These are phyloP conservation scores for Termitomyces sp. DNA, from an alignment of 768 basidiomycete genomes.

Conservation along the genomic window DNA sequence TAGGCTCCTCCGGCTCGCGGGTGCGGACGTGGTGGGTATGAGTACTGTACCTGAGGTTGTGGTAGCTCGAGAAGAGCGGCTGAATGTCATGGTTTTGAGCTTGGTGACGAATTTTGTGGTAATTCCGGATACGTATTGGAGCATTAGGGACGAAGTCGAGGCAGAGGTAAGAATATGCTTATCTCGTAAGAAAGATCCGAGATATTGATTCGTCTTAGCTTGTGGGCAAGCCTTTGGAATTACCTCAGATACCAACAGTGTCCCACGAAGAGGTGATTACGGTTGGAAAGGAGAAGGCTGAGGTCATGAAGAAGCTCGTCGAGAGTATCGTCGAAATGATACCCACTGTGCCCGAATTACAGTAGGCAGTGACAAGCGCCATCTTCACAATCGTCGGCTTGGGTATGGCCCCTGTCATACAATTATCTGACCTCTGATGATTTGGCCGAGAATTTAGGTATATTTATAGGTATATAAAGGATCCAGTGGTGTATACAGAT, in stretches of 20 bases:
- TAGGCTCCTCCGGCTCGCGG: constrained; percentile 62
- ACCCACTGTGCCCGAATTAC: constrained; percentile 7
- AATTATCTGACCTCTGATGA: too few relatives aligned
- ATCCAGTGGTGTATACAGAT: not conserved
- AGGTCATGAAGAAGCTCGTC: constrained; percentile 67
- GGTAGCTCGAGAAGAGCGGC: constrained; percentile 67
- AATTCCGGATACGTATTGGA: constrained; percentile 58
- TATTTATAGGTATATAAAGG: not conserved
- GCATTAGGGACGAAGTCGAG: constrained; percentile 68
- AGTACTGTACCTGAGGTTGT: constrained; percentile 89
- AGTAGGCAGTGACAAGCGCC: not conserved
- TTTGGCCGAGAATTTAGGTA: too few relatives aligned
- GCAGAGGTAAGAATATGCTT: constrained; percentile 55
- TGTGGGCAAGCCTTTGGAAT: constrained; percentile 45
- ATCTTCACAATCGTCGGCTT: not conserved
- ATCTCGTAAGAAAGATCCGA: not conserved
- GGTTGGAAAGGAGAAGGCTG: constrained; percentile 60
- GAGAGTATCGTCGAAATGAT: constrained; percentile 48
- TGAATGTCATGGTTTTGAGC: constrained; percentile 75
- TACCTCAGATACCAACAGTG: constrained; percentile 40
- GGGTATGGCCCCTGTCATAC: not conserved
- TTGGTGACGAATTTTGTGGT: constrained; percentile 86
- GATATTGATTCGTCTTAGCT: constrained; percentile 35
- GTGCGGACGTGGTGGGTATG: constrained; percentile 93
- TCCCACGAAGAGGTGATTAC: constrained; percentile 78